Conservation (phyloP, 2,329 filamentous ascomycete genomes). For the Penicillium sp. region DNA sequence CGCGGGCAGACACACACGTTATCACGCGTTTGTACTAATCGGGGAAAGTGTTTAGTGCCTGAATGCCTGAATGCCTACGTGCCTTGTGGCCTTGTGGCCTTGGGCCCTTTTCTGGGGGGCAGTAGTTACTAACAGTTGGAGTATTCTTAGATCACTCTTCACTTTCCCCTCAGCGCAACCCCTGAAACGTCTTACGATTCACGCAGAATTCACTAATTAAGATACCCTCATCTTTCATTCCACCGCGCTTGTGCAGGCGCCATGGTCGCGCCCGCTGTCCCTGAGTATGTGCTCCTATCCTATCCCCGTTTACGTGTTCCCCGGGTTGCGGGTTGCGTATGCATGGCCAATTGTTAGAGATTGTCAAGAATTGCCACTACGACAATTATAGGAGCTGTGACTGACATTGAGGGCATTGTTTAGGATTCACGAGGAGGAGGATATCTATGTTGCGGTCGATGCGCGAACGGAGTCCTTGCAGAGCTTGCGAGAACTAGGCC, state of each 20-base stretch:
- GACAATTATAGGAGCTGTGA: slow-evolving; percentile 5
- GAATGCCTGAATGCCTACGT: slow-evolving; percentile 7
- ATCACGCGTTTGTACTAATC: slow-evolving; percentile 19
- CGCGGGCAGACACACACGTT: slow-evolving; percentile 19
- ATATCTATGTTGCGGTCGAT: slow-evolving; percentile 82
- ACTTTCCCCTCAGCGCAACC: slow-evolving; percentile 11
- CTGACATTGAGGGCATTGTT: slow-evolving; percentile 22
- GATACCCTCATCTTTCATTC: slow-evolving; percentile 8
- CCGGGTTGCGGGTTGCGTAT: slow-evolving; percentile 26
- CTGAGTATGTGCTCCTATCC: slow-evolving; percentile 59
- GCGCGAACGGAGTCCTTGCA: slow-evolving; percentile 86
- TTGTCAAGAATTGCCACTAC: slow-evolving; percentile 5
- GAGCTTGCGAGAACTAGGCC: slow-evolving; percentile 85
- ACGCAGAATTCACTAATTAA: neutral
- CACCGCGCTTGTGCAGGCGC: slow-evolving; percentile 36
- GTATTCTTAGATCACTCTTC: slow-evolving; percentile 11
- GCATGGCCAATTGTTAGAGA: slow-evolving; percentile 20
- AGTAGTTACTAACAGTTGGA: neutral
- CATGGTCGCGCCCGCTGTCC: slow-evolving; percentile 74
- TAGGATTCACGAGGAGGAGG: slow-evolving; percentile 90
- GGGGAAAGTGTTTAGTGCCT: slow-evolving; percentile 12
- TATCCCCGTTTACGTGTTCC: slow-evolving; percentile 31
- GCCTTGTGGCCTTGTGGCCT: slow-evolving; percentile 27
- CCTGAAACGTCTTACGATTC: slow-evolving; percentile 10
- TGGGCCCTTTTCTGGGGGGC: slow-evolving; percentile 17